Evolutionary conservation across 495 filamentous ascomycete genomes (phyloP), one percentile per base, ranked within the genome.

Genomic region (Hypomontagnella submonticulosa): DNA sequence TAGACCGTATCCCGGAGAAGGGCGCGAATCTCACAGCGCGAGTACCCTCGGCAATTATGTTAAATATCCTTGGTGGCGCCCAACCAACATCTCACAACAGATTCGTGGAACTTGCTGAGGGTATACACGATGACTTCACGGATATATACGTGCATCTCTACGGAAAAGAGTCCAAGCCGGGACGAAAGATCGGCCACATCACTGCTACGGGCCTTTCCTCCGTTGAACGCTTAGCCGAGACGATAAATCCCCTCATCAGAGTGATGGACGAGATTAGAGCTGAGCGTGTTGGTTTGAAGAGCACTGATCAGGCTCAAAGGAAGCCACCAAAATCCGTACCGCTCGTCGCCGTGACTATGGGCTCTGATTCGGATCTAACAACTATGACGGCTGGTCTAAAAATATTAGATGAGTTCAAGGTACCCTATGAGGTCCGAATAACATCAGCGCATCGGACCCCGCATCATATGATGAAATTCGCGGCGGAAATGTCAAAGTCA

Each of bases 381-480:
- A 87, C 90, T 10, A 85, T 98, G 12, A 84, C 87, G 18, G 87
- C 90, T 1, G 92, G 90, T 12, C 80, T 96, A 37, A 86, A 90
- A 61, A 83, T 97, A 36, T 84, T 99, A 36, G 79, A 84, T 27
- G 84, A 88, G 33, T 90, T 99, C 69, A 80, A 81, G 12, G 89
- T 98, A 42, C 87, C 91, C 9, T 90, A 86, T 71, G 84, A 87
- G 15, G 84, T 89, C 15, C 89, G 89, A 54, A 96, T 99, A 76
- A 96, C 93, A 23, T 97, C 94, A 40, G 95, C 95, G 6, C 95
- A 99, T 77, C 88, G 95, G 61, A 98, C 94, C 23, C 92, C 93
- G 11, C 81, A 87, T 66, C 87, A 83, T 66, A 97, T 99, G 91
- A 87, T 87, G 66, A 71, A 84, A 15, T 93, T 92, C 72, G 91